These are phyloP conservation scores for Medicago lupulina DNA, from an alignment of 306 rosid species.

Conservation along the genomic window DNA sequence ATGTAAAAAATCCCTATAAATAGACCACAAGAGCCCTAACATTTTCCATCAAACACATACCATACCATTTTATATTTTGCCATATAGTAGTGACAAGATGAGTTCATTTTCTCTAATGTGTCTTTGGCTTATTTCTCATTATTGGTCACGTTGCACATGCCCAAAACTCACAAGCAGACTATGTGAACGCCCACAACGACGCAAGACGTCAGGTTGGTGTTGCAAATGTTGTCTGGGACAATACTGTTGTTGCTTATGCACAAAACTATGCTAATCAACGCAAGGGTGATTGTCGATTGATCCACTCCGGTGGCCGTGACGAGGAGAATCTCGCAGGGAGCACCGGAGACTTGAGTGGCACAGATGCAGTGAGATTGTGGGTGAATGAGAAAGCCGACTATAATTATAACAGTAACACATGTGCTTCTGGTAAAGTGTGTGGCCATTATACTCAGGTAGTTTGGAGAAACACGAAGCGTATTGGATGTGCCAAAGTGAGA, in stretches of 20 bases:
- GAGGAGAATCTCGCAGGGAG: slow-evolving; percentile 31
- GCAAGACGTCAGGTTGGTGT: slow-evolving; percentile 44
- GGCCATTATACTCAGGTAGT: slow-evolving; percentile 61
- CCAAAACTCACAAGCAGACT: slow-evolving; percentile 44
- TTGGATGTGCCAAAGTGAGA: slow-evolving; percentile 64
- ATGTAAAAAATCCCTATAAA: neutral
- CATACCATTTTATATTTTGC: no score
- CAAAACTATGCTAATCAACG: slow-evolving; percentile 39
- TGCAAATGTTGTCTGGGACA: slow-evolving; percentile 41
- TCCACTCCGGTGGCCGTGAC: slow-evolving; percentile 36
- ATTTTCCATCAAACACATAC: slow-evolving; percentile 19
- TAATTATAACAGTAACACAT: slow-evolving; percentile 38
- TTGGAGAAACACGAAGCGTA: slow-evolving; percentile 45
- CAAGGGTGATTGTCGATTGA: slow-evolving; percentile 29
- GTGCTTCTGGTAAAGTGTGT: slow-evolving; percentile 41
- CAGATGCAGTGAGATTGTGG: slow-evolving; percentile 46
- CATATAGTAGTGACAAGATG: neutral
- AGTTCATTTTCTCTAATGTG: neutral
- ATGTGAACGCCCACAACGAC: slow-evolving; percentile 44
- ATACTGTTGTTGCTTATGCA: slow-evolving; percentile 39
- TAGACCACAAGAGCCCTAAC: neutral
- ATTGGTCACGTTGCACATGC: slow-evolving; percentile 14
- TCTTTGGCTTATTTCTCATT: slow-evolving; percentile 1
- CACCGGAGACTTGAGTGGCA: slow-evolving; percentile 14
- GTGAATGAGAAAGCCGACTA: slow-evolving; percentile 48